Evolutionary conservation across 805 yeast species (phyloP).

Genomic region (Candida incommunis): DNA sequence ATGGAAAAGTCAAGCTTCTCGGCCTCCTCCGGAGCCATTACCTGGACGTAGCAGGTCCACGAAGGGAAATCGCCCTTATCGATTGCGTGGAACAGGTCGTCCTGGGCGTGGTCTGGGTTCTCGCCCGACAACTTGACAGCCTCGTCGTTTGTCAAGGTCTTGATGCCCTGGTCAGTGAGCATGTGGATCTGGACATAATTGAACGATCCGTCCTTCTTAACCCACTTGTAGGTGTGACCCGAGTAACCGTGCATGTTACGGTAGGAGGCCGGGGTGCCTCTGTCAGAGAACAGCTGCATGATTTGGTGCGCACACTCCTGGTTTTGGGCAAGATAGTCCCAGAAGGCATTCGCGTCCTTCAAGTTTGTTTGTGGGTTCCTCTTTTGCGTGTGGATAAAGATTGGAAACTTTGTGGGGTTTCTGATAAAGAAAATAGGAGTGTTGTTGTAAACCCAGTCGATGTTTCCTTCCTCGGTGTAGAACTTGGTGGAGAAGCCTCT

Average conservation of each 20-base stretch:
- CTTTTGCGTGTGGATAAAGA: slow-evolving; percentile 57
- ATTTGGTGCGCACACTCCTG: slow-evolving; percentile 46
- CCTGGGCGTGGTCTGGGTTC: slow-evolving; percentile 36
- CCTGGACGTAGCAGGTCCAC: slow-evolving; percentile 42
- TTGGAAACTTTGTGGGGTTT: slow-evolving; percentile 51
- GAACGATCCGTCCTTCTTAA: slow-evolving; percentile 34
- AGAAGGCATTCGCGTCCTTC: slow-evolving; percentile 39
- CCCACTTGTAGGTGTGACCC: slow-evolving; percentile 49
- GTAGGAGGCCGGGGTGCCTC: slow-evolving; percentile 45
- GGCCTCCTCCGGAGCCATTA: slow-evolving; percentile 45
- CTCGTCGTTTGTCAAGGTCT: slow-evolving; percentile 31
- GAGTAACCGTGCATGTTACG: slow-evolving; percentile 49
- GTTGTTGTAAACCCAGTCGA: slow-evolving; percentile 63
- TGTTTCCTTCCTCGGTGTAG: slow-evolving; percentile 53
- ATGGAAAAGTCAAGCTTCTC: slow-evolving; percentile 33
- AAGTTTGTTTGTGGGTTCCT: slow-evolving; percentile 51
- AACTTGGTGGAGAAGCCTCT: slow-evolving; percentile 55
- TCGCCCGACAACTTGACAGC: slow-evolving; percentile 32
- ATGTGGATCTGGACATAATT: slow-evolving; percentile 46
- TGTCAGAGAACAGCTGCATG: slow-evolving; percentile 40
- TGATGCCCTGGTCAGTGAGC: slow-evolving; percentile 35
- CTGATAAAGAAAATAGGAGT: slow-evolving; percentile 55
- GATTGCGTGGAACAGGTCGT: slow-evolving; percentile 32
- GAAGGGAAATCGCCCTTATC: slow-evolving; percentile 35
- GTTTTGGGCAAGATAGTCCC: slow-evolving; percentile 45